Evolutionary conservation across 2,329 filamentous ascomycete genomes (phyloP).

Genomic region (Chaetomiaceae sp.): DNA sequence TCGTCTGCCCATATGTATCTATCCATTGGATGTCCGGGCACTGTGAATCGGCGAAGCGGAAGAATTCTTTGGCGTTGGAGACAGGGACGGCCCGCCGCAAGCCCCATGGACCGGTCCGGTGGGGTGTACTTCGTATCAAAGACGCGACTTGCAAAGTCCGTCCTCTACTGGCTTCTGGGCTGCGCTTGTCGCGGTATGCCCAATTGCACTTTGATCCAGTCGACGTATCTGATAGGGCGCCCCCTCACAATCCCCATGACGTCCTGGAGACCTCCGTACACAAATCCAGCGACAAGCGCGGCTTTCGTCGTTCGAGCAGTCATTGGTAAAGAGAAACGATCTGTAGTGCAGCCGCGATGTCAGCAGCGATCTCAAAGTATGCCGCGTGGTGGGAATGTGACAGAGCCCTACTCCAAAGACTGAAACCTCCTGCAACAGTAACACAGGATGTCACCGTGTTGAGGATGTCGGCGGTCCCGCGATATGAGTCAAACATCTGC

Average conservation of each 20-base stretch:
- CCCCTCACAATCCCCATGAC: slow-evolving; percentile 63
- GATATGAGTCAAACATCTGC: slow-evolving; percentile 74
- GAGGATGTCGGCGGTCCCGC: slow-evolving; percentile 66
- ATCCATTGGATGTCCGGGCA: neutral
- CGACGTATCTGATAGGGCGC: slow-evolving; percentile 69
- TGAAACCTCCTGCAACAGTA: slow-evolving; percentile 81
- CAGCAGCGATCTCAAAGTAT: slow-evolving; percentile 1
- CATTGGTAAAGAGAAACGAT: slow-evolving; percentile 73
- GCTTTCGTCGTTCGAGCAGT: slow-evolving; percentile 74
- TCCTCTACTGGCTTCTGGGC: neutral
- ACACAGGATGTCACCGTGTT: slow-evolving; percentile 80
- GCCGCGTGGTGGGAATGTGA: neutral
- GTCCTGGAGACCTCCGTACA: slow-evolving; percentile 80
- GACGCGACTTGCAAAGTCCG: neutral
- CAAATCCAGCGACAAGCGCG: slow-evolving; percentile 72
- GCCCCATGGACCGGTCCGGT: neutral
- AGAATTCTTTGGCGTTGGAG: neutral
- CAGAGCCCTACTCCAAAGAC: slow-evolving; percentile 63
- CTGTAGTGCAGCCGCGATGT: slow-evolving; percentile 39
- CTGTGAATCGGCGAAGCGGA: neutral
- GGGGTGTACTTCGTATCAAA: neutral
- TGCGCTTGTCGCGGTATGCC: slow-evolving; percentile 5
- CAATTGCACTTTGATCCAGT: slow-evolving; percentile 47
- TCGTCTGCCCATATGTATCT: no score
- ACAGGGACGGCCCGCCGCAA: neutral